Evolutionary conservation across 1,139 yeast species (phyloP).

Genomic region (Scheffersomyces quercinus): DNA sequence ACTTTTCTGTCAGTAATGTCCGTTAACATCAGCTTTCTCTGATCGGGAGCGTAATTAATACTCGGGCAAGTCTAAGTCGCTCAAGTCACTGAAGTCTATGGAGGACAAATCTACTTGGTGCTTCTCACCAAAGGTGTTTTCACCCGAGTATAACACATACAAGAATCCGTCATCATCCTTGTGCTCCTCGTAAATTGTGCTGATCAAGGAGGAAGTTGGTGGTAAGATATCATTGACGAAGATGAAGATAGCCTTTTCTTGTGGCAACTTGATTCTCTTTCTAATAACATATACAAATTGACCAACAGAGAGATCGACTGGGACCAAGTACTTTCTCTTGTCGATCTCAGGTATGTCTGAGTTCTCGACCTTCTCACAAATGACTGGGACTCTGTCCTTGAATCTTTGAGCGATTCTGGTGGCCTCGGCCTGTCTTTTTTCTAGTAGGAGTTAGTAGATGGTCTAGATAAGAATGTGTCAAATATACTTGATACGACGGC

Average conservation of each 20-base stretch:
- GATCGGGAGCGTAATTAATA: no score
- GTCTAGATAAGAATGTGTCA: neutral
- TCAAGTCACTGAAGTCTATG: constrained; percentile 7
- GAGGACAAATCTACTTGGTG: constrained; percentile 39
- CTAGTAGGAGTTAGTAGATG: constrained; percentile 39
- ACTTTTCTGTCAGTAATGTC: no score
- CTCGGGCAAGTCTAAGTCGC: constrained; percentile 10
- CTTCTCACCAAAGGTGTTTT: constrained; percentile 71
- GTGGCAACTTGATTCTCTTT: constrained; percentile 91
- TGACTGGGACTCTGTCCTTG: constrained; percentile 90
- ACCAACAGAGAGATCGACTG: constrained; percentile 94
- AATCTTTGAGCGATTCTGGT: constrained; percentile 88
- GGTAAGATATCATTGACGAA: constrained; percentile 96
- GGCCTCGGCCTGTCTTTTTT: constrained; percentile 95
- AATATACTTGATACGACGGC: no score
- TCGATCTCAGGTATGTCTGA: constrained; percentile 95
- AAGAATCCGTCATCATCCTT: constrained; percentile 97
- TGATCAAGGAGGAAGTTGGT: constrained; percentile 96
- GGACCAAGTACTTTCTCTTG: constrained; percentile 94
- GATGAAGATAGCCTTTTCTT: constrained; percentile 96
- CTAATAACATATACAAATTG: constrained; percentile 97
- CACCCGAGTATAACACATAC: constrained; percentile 89
- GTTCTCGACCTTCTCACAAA: constrained; percentile 96
- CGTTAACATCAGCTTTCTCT: no score
- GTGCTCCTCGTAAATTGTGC: constrained; percentile 92